phyloP scores from a whole-genome alignment of 2,329 filamentous ascomycete genomes.

The Rutstroemia sp. region DNA sequence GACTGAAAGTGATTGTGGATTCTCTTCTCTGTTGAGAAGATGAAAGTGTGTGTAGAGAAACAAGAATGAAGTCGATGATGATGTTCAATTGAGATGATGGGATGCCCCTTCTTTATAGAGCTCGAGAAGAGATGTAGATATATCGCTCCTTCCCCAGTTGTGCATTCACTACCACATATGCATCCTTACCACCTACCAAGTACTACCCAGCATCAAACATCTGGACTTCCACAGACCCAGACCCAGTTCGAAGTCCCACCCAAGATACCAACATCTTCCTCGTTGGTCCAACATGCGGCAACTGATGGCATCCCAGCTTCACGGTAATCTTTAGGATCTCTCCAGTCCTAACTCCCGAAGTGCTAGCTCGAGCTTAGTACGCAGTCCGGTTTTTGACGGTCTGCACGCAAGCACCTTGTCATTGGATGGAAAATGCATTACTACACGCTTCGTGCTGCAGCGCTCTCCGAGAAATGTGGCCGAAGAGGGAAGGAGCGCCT shows the following conservation, averaged over 20 bases:
- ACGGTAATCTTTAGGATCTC: neutral
- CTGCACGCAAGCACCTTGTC: too few relatives aligned
- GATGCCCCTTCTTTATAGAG: conserved; percentile 2
- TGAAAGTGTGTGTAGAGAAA: neutral
- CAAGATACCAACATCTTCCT: too few relatives aligned
- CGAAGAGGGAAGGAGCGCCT: neutral
- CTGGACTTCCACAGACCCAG: neutral
- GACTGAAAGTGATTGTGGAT: too few relatives aligned
- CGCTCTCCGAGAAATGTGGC: neutral
- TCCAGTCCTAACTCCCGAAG: too few relatives aligned
- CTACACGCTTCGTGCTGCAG: neutral
- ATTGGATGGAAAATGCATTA: neutral
- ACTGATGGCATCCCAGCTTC: neutral
- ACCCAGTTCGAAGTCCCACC: neutral
- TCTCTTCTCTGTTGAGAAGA: neutral
- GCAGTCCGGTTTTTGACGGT: too few relatives aligned
- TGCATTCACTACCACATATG: neutral
- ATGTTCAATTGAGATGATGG: neutral
- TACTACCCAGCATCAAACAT: neutral
- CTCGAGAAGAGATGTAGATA: neutral
- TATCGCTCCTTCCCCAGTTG: neutral
- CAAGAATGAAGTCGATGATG: neutral
- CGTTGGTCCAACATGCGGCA: neutral
- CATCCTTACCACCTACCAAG: neutral
- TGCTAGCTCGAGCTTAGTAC: too few relatives aligned